Evolutionary conservation across 352 stramenopile species (phyloP).

Genomic region (Globisporangium nodosum): DNA sequence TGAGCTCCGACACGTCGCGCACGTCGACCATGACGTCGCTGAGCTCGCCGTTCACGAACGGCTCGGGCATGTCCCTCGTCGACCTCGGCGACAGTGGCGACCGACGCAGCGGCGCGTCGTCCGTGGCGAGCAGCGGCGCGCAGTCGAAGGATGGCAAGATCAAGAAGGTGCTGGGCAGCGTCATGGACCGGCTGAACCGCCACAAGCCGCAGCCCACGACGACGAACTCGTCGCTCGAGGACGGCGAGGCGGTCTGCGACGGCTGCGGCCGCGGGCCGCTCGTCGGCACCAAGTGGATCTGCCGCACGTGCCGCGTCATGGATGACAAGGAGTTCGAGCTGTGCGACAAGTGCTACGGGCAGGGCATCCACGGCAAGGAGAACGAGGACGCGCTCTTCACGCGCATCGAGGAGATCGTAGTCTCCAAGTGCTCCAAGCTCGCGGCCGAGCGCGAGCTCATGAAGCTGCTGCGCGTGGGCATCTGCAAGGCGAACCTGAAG

Average conservation of each 20-base stretch:
- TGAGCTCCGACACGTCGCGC: constrained; percentile 2
- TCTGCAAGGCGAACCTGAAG: constrained; percentile 79
- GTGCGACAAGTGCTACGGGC: constrained; percentile 73
- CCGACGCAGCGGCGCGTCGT: constrained; percentile 19
- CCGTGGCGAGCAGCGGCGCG: constrained; percentile 3
- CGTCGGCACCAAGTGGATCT: constrained; percentile 54
- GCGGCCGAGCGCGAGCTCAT: constrained; percentile 48
- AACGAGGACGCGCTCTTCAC: constrained; percentile 56
- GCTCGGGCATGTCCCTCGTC: background rate
- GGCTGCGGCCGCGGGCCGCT: constrained; percentile 55
- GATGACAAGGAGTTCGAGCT: constrained; percentile 50
- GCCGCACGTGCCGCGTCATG: constrained; percentile 46
- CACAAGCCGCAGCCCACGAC: constrained; percentile 49
- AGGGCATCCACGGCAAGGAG: constrained; percentile 66
- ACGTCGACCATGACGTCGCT: constrained; percentile 7
- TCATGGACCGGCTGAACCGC: constrained; percentile 62
- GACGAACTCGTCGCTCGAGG: constrained; percentile 19
- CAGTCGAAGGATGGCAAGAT: constrained; percentile 52
- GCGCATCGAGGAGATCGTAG: constrained; percentile 58
- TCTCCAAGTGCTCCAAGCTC: constrained; percentile 52
- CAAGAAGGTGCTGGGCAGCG: constrained; percentile 74
- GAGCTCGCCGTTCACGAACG: constrained; percentile 7
- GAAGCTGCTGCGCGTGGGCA: constrained; percentile 52
- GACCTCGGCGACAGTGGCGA: constrained; percentile 20
- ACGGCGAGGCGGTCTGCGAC: constrained; percentile 58